A percentile compares a stretch with the other conserved stretches of the same genome.
phyloP scores from a whole-genome alignment of 257 asterid species.

The Gynochthodes officinalis region DNA sequence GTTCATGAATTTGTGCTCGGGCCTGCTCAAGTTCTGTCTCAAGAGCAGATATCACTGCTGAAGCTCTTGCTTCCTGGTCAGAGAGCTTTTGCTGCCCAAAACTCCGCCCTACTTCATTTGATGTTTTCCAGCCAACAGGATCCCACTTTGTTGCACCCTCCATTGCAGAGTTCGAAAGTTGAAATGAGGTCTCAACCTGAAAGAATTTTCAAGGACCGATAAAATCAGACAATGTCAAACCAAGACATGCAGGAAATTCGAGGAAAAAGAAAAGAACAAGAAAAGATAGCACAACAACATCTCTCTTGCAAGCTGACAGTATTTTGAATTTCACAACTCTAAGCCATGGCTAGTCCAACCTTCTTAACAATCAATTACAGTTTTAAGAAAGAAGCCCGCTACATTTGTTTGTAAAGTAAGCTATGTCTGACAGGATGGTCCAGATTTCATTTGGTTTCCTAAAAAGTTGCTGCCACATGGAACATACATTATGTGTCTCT shows the following conservation, averaged over 20 bases:
- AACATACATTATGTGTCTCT: neutral
- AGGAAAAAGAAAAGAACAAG: neutral
- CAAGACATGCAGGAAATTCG: neutral
- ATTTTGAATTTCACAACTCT: neutral
- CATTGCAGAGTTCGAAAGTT: conserved; percentile 42
- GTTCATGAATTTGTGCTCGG: conserved; percentile 48
- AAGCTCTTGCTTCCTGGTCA: conserved; percentile 29
- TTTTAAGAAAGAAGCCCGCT: neutral
- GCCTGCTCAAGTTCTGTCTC: conserved; percentile 58
- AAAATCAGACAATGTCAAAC: conserved; percentile 8
- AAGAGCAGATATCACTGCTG: conserved; percentile 42
- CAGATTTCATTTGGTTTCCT: conserved; percentile 2
- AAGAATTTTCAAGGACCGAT: neutral
- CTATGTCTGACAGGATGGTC: conserved; percentile 3
- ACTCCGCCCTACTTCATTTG: conserved; percentile 30
- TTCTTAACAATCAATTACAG: neutral
- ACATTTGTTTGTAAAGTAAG: neutral
- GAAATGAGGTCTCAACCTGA: conserved; percentile 43
- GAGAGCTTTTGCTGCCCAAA: conserved; percentile 30
- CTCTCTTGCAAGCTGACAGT: neutral
- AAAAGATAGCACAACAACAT: neutral
- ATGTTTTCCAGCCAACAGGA: conserved; percentile 39
- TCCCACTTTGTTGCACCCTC: conserved; percentile 79
- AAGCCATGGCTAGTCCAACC: no score
- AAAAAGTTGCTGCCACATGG: neutral